Percentiles rank a stretch among this genome's conserved stretches.
Evolutionary conservation across 495 filamentous ascomycete genomes (phyloP).

Genomic region (Barbatosphaeria neglecta): DNA sequence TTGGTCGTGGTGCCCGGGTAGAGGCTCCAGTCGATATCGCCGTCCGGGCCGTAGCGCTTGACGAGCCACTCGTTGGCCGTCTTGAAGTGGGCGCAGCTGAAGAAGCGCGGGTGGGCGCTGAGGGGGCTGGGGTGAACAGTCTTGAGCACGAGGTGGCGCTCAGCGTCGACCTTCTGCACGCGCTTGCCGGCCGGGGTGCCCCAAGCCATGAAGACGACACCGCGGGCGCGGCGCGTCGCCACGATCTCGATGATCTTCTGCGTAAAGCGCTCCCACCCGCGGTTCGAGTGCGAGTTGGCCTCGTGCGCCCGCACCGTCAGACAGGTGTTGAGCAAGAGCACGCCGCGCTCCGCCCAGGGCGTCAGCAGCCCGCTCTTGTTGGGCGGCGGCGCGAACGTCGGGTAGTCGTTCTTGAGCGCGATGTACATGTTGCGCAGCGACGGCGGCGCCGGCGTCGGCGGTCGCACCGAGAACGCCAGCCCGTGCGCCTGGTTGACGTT

Average conservation of each 20-base stretch:
- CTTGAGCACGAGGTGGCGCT: slow-evolving; percentile 67
- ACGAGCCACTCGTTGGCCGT: slow-evolving; percentile 84
- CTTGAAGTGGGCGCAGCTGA: slow-evolving; percentile 77
- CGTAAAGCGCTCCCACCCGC: slow-evolving; percentile 88
- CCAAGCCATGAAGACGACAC: slow-evolving; percentile 94
- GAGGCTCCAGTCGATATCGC: slow-evolving; percentile 81
- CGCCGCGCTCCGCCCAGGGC: slow-evolving; percentile 86
- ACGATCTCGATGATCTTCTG: slow-evolving; percentile 83
- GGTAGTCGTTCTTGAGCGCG: slow-evolving; percentile 76
- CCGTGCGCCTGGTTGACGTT: slow-evolving; percentile 93
- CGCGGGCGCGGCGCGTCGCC: slow-evolving; percentile 55
- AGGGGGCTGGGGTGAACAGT: slow-evolving; percentile 86
- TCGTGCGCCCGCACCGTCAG: slow-evolving; percentile 83
- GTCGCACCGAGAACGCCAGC: slow-evolving; percentile 83
- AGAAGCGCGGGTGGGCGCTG: slow-evolving; percentile 70
- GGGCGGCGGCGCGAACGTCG: slow-evolving; percentile 60
- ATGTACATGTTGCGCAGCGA: slow-evolving; percentile 88
- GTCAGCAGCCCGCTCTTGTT: slow-evolving; percentile 69
- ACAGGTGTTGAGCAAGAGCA: slow-evolving; percentile 85
- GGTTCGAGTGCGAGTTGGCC: slow-evolving; percentile 67
- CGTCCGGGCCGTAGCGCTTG: slow-evolving; percentile 60
- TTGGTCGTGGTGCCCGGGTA: slow-evolving; percentile 22
- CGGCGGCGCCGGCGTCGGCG: slow-evolving; percentile 77
- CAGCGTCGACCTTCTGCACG: slow-evolving; percentile 53
- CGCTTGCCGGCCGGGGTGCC: slow-evolving; percentile 68